Percentiles rank a stretch among this genome's conserved stretches.
These are phyloP conservation scores for Carnegiea gigantea DNA, from an alignment of 179 eudicot species.

Conservation along the genomic window DNA sequence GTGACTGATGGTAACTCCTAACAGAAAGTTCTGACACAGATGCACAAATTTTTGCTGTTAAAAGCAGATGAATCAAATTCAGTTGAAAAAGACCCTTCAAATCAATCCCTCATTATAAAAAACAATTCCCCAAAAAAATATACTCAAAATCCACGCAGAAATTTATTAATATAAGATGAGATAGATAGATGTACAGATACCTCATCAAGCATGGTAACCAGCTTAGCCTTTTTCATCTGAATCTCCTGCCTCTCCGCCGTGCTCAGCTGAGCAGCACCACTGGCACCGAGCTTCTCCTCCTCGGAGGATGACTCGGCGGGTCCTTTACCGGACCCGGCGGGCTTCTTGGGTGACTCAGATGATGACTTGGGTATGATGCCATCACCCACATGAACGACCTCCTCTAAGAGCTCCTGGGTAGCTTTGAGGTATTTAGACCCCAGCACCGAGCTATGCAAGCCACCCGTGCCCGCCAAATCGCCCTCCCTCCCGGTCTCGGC, in stretches of 20 bases:
- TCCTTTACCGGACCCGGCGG: background rate
- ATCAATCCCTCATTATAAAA: conserved; percentile 19
- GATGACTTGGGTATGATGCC: conserved; percentile 15
- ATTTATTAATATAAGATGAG: background rate
- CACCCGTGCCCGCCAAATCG: conserved; percentile 18
- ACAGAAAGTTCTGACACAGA: conserved; percentile 43
- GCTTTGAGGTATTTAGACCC: conserved; percentile 72
- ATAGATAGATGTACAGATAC: conserved; percentile 24
- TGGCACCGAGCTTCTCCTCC: conserved; percentile 12
- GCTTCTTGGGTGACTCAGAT: conserved; percentile 23
- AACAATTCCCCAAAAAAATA: conserved; percentile 9
- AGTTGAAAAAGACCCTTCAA: conserved; percentile 40
- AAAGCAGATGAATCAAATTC: conserved; percentile 31
- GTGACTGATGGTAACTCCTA: conserved; percentile 38
- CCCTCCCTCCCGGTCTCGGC: conserved; percentile 12
- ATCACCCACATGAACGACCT: conserved; percentile 62
- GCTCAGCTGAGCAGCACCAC: conserved; percentile 39
- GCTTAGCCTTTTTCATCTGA: conserved; percentile 77
- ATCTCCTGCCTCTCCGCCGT: conserved; percentile 68
- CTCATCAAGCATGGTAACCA: conserved; percentile 75
- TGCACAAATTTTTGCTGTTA: conserved; percentile 24
- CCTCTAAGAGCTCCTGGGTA: conserved; percentile 67
- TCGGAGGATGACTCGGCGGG: conserved; percentile 1
- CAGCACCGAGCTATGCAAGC: conserved; percentile 29
- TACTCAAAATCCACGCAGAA: background rate